Evolutionary conservation across 148 eudicot species (phyloP), one percentile per base, ranked within the genome.

Genomic region (Fagopyrum tataricum): DNA sequence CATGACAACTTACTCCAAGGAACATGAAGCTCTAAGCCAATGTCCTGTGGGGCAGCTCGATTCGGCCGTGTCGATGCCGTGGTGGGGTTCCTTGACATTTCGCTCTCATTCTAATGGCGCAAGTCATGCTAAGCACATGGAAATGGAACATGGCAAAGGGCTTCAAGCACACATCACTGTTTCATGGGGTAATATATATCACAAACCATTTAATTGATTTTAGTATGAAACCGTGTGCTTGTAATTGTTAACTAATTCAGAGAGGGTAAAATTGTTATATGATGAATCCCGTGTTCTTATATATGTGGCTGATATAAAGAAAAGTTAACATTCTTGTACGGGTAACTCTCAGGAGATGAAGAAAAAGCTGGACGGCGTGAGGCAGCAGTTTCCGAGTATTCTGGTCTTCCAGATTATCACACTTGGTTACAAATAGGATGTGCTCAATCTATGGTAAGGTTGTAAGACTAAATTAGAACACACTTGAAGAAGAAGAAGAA

Each of bases 361-460:
- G 37, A 71, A 24, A 24, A 21, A 42, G 14, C 15, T 43, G 40
- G 6, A 3, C 37, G 10, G 9, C 18, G 55, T 71, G 40, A 71
- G n/a, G 55, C 18, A n/a, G 18, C 17, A 23, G 9, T 71, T 44
- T 71, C 56, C 1, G 40, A 14, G 7, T 9, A 15, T 37, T 67
- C 20, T n/a, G 71, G 4, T 39, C 21, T 46, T 26, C 73, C 55
- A 7, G 40, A 71, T 20, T 23, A 46, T 20, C 56, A 44, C 55
- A 71, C 73, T 49, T 71, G 69, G 69, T 37, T 71, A 18, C 46
- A 71, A 24, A 46, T 71, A 46, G 73, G 73, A 71, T 71, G 37
- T 43, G 37, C 53, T 24, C 26, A 23, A 49, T 49, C 73, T 46
- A 21, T 23, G 56, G 73, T 71, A 71, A 61, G 37, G 0, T 31